These are phyloP conservation scores for Clavispora fructus DNA, from an alignment of 805 yeast genomes.

Conservation along the genomic window DNA sequence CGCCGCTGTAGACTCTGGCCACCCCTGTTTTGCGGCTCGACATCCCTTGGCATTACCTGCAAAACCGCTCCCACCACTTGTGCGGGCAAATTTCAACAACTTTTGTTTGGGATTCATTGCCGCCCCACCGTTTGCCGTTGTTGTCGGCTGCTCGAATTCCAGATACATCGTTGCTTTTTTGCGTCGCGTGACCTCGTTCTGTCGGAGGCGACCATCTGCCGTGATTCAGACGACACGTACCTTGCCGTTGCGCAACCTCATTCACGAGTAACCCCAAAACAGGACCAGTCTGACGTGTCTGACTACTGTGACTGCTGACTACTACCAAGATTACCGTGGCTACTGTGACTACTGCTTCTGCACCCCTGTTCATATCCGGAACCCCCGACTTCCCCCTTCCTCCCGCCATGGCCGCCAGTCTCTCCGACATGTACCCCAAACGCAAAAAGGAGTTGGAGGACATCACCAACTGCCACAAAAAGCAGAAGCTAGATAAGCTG, in stretches of 20 bases:
- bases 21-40: background rate
- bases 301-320: too few relatives aligned
- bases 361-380: background rate
- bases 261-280: too few relatives aligned
- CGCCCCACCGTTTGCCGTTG: background rate
- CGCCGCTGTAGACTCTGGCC: background rate
- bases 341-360: too few relatives aligned
- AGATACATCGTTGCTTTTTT: background rate
- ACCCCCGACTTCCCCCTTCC: background rate
- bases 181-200: background rate
- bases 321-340: too few relatives aligned
- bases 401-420: slow-evolving; percentile 29
- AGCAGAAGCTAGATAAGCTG: slow-evolving; percentile 15
- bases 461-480: slow-evolving; percentile 29
- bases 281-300: too few relatives aligned
- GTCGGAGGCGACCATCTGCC: background rate
- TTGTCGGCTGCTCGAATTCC: background rate
- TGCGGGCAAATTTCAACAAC: background rate
- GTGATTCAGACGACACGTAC: too few relatives aligned
- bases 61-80: background rate
- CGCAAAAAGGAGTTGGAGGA: slow-evolving; percentile 36
- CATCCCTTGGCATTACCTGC: background rate
- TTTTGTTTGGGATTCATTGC: background rate
- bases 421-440: slow-evolving; percentile 25
- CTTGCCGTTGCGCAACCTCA: too few relatives aligned